A percentile compares a stretch with the other conserved stretches of the same genome.
Conservation (phyloP, 129 eudicot species). For the Ambrosia artemisiifolia region DNA sequence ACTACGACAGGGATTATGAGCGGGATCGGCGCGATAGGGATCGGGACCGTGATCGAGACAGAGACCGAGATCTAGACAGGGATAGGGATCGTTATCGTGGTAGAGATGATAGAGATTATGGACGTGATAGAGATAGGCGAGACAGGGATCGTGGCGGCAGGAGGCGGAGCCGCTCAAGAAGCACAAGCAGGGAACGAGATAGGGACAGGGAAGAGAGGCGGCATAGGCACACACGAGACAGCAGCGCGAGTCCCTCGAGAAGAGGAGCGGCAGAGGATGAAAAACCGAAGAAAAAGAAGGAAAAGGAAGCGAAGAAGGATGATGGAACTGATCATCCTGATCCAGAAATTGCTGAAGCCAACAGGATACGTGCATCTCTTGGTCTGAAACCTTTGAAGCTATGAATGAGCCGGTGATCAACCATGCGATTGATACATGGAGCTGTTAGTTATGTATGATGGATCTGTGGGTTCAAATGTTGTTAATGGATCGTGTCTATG, state of each 20-base stretch:
- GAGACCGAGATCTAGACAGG: conserved; percentile 69
- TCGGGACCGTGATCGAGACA: conserved; percentile 63
- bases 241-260: conserved; percentile 73
- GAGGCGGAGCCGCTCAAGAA: conserved; percentile 45
- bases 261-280: conserved; percentile 29
- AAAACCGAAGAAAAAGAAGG: conserved; percentile 64
- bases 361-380: conserved; percentile 69
- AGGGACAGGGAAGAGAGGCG: conserved; percentile 73
- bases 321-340: conserved; percentile 97
- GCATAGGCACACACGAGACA: conserved; percentile 50
- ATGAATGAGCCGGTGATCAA: conserved; percentile 11
- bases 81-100: conserved; percentile 67
- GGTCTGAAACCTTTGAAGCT: conserved; percentile 66
- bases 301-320: conserved; percentile 69
- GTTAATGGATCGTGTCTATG: not conserved
- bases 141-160: conserved; percentile 58
- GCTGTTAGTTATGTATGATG: not conserved
- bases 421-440: not conserved
- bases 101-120: conserved; percentile 61
- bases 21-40: conserved; percentile 70
- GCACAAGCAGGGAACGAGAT: conserved; percentile 78
- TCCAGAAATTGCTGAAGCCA: conserved; percentile 93
- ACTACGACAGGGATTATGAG: conserved; percentile 56
- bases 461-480: not conserved
- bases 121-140: conserved; percentile 62